These are phyloP conservation scores for Bryopsis sp. DNA, from an alignment of 139 green algal genomes.

Conservation along the genomic window DNA sequence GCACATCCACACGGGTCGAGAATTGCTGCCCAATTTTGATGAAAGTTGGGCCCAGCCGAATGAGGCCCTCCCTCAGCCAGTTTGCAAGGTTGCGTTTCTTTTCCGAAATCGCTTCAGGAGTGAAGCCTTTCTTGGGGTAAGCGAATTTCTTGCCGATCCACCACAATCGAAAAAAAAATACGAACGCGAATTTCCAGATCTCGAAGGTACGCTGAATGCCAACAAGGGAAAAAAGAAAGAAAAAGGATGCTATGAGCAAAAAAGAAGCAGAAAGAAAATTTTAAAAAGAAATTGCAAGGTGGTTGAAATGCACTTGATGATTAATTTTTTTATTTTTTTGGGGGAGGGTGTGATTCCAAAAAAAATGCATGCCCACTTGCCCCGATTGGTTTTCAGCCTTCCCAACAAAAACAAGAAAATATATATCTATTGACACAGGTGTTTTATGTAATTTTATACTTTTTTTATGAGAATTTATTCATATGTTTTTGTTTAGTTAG, in stretches of 20 bases:
- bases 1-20: slow-evolving; percentile 88
- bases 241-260: no score
- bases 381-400: no score
- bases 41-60: slow-evolving; percentile 71
- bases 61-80: slow-evolving; percentile 92
- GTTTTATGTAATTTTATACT: no score
- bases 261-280: no score
- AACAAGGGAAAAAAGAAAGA: not conserved
- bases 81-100: slow-evolving; percentile 64
- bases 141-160: slow-evolving; percentile 21
- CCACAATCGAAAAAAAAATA: slow-evolving; percentile 68
- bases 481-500: no score
- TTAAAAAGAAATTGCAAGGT: no score
- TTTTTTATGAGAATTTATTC: no score
- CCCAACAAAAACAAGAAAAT: no score
- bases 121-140: slow-evolving; percentile 39
- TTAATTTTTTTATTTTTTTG: no score
- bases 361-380: not conserved
- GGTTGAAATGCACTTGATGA: no score
- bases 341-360: no score
- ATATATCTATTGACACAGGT: no score
- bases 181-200: slow-evolving; percentile 91
- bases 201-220: slow-evolving; percentile 71
- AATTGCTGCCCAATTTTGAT: slow-evolving; percentile 95
- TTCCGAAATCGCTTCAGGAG: slow-evolving; percentile 36